A percentile compares a stretch with the other conserved stretches of the same genome.
phyloP scores from a whole-genome alignment of 225 moss, liverwort and hornwort genomes.

The Marchantia paleacea region DNA sequence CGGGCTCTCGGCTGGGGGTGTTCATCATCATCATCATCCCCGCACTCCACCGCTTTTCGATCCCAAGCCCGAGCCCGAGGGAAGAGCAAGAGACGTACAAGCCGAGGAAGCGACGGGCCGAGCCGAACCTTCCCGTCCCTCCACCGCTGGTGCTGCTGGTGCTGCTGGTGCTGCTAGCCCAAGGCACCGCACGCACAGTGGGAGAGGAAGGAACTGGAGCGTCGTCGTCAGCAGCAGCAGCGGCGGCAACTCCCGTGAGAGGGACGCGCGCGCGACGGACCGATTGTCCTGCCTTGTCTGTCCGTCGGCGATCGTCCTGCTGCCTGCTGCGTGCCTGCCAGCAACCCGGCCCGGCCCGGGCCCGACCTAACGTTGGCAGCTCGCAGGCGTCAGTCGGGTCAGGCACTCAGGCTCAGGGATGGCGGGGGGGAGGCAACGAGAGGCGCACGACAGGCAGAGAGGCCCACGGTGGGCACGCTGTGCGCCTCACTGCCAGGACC shows the following conservation, averaged over 20 bases:
- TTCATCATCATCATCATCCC: constrained; percentile 13
- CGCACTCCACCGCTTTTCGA: neutral
- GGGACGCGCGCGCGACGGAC: neutral
- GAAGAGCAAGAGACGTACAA: constrained; percentile 5
- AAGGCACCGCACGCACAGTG: neutral
- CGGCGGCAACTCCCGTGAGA: constrained; percentile 7
- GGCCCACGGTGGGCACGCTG: constrained; percentile 12
- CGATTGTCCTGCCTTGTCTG: neutral
- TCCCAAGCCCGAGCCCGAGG: neutral
- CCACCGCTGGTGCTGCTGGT: neutral
- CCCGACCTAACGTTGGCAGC: constrained; percentile 4
- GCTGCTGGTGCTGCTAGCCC: no score
- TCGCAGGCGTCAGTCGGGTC: constrained; percentile 5
- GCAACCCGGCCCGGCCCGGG: neutral
- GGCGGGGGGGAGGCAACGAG: neutral
- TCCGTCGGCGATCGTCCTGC: no score
- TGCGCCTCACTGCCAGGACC: constrained; percentile 14
- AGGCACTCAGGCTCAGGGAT: no score
- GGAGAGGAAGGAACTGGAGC: neutral
- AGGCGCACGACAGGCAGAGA: constrained; percentile 12
- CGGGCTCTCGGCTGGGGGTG: neutral
- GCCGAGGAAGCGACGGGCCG: neutral
- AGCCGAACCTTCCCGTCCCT: neutral
- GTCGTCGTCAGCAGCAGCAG: constrained; percentile 3
- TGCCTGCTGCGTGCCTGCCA: neutral